Base-by-base conservation (phyloP, 345 rosid genomes). In the Brassica carinata region DNA sequence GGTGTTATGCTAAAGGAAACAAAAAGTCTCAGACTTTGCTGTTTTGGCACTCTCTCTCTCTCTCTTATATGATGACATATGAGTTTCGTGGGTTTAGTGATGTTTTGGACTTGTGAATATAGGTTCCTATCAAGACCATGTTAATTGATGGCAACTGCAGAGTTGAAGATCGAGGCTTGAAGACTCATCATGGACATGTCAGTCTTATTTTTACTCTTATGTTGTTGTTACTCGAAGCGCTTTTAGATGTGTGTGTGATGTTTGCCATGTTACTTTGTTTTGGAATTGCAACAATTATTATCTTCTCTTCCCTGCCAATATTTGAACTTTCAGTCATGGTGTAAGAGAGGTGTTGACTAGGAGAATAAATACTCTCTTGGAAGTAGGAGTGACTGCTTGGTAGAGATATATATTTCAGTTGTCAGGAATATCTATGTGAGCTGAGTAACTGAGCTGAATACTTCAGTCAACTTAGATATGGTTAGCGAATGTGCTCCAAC, bases 131-230 rank as follows among this genome's bases (percentile, higher is more conserved):
- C 85, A 96, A 96, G 89, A 94, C 98, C 15, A 67, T 96, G 85
- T 77, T 96, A 48, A 88, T 96, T 72, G 99, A 94, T 80, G 99
- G 99, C 17, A 96, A 91, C 77, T 96, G 97, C 87, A 87, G 99
- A 80, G 99, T 94, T 77, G 99, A 96, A 83, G 99, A 96, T 87
- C 97, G 98, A 33, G 99, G 99, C 67, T 85, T 96, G 95, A 94
- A 96, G 97, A 91, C 93, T n/a, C 99, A 96, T 26, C 98, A 94
- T 79, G 97, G 98, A 68, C 95, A 88, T 85, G 99, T 96, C 77
- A 89, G 97, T 87, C 26, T 31, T 79, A 0, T 9, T 5, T 53
- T 45, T 68, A 71, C 34, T 9, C 19, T 15, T 5, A 8, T 75
- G 17, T 64, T 64, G 66, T 70, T 40, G 48, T 10, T 40, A 17